Evolutionary conservation across 768 basidiomycete species (phyloP), one percentile per base, ranked within the genome.

Genomic region (Suillus spraguei): DNA sequence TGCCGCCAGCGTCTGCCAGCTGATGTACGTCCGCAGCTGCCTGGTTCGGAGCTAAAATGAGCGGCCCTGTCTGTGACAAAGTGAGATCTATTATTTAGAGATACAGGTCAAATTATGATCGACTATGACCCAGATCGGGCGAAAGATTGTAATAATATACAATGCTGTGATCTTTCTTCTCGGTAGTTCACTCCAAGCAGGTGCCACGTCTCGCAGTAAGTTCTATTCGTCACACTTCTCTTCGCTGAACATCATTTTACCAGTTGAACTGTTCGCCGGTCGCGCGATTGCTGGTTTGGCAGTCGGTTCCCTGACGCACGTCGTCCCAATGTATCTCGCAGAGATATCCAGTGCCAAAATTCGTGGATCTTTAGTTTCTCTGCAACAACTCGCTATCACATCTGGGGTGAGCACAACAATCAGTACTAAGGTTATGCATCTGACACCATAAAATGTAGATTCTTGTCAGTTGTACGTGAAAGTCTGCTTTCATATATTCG

Each of bases 261-360:
- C 20, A 74, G 73, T 33, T 22, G 67, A 72, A 56, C 68, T 74
- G 17, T 74, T 74, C 67, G 65, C 69, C 50, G 63, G 78, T 59
- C 66, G 77, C 63, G 69, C 74, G 33, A 68, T 70, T 17, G 63
- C 65, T 3, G 69, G 67, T 39, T 47, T 66, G 17, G 59, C 67
- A 10, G 64, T 69, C 2, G 69, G 72, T 42, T 66, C 66, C 36
- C 44, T 71, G 61, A 71, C 70, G 14, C 68, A 69, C 20, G 68
- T 70, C 42, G 60, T 76, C 28, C 70, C 69, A 20, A 78, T 78
- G 68, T 78, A 78, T 55, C 60, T 78, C 63, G 78, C 77, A 49
- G 77, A 78, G 66, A 79, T 79, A 35, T 78, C 77, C 2, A 78
- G 74, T n/a, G 70, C 75, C 11, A 78, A 78, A 22, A 63, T 78